Evolutionary conservation across 139 green algal species (phyloP), one percentile per base, ranked within the genome.

Genomic region (Diplosphaera chodatii): DNA sequence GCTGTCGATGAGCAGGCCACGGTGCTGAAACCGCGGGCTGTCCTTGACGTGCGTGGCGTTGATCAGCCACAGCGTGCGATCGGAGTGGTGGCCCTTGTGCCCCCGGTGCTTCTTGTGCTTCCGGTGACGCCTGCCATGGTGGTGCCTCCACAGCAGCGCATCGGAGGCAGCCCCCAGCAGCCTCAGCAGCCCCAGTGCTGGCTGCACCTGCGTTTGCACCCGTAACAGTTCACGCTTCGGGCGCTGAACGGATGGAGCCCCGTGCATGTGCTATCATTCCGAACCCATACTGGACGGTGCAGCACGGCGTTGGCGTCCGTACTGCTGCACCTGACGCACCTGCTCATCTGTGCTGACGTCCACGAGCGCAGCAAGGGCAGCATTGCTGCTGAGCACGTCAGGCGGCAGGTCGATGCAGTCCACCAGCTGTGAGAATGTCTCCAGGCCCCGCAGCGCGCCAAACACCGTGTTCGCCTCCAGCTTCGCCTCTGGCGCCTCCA

Each of bases 1-100:
- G 16, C 75, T 86, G 68, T 91, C 85, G 21, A 91, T n/a, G 29
- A 91, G 66, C 32, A 91, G 70, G 21, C 85, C 85, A 30, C 85
- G 63, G 64, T 84, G 78, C 1, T 55, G 41, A 65, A 87, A 85
- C 31, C 84, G 72, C 1, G 84, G 84, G 31, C 56, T 68, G 55
- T 89, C 84, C 31, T 62, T 75, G 32, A 86, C 74, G 33, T 66
- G 66, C 28, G 70, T 72, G 10, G 72, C 73, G n/a, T 72, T 72
- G 3, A 84, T 31, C 27, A 75, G 1, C 18, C 74, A 73, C 64
- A 48, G 34, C 0, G 48, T 37, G 25, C 64, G 65, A 27, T 66
- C 71, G 55, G 66, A 69, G 22, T 77, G 63, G 41, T 70, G 67
- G 67, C 40, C 59, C 28, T 67, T 68, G 28, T 70, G 64, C 18